phyloP scores from a whole-genome alignment of 352 stramenopile genomes.

The Globisporangium sylvaticum region DNA sequence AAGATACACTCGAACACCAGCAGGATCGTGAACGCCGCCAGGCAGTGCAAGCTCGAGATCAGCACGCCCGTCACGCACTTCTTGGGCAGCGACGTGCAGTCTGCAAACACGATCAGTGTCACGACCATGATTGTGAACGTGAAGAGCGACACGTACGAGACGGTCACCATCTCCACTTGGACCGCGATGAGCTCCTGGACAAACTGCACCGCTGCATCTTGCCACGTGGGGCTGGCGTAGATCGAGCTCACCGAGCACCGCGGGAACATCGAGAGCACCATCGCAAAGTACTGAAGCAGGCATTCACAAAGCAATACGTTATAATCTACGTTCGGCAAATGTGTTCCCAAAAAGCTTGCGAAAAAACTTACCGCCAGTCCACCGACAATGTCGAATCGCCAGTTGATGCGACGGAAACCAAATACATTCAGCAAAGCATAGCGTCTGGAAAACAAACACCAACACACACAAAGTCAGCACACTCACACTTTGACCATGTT shows the following conservation, averaged over 20 bases:
- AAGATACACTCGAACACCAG: conserved; percentile 80
- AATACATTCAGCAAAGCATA: conserved; percentile 84
- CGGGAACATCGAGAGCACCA: conserved; percentile 92
- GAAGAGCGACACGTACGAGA: conserved; percentile 70
- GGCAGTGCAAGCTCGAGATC: conserved; percentile 51
- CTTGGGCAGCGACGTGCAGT: conserved; percentile 68
- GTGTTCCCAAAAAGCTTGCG: no score
- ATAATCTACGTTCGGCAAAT: no score
- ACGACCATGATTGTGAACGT: conserved; percentile 56
- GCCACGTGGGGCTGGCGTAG: conserved; percentile 52
- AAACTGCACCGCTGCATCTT: conserved; percentile 39
- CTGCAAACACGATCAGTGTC: conserved; percentile 60
- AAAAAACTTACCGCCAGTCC: conserved; percentile 62
- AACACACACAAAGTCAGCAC: conserved; percentile 2
- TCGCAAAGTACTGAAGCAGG: conserved; percentile 75
- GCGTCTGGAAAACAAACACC: conserved; percentile 34
- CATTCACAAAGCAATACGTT: not conserved
- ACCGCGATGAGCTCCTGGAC: conserved; percentile 46
- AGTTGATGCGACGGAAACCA: conserved; percentile 91
- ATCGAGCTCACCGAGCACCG: conserved; percentile 81
- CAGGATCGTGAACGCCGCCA: conserved; percentile 68
- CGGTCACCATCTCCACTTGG: conserved; percentile 66
- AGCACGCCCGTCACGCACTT: conserved; percentile 43
- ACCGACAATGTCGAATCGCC: conserved; percentile 91
- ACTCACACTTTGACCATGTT: not conserved